phyloP scores from a whole-genome alignment of 257 asterid genomes.

The Solanum etuberosum region DNA sequence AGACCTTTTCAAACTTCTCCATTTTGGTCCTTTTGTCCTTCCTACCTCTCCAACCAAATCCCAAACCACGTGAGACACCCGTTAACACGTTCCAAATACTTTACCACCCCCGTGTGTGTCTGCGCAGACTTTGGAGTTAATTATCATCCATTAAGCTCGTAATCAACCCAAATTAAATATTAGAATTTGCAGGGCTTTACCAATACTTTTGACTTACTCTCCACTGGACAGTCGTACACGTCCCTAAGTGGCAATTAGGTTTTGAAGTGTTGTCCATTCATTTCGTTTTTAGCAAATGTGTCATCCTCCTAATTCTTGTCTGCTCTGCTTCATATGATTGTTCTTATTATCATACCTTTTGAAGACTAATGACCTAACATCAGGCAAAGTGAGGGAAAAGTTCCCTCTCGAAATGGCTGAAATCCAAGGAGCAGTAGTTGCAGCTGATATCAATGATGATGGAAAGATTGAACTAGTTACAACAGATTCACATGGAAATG shows the following conservation, averaged over 20 bases:
- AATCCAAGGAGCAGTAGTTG: conserved; percentile 94
- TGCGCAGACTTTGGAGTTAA: neutral
- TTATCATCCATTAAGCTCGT: neutral
- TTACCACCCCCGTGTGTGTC: neutral
- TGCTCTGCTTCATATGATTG: neutral
- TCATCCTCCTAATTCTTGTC: neutral
- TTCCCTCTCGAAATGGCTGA: conserved; percentile 99
- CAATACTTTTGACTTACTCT: neutral
- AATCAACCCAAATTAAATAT: neutral
- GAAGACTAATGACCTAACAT: conserved; percentile 2
- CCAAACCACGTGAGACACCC: neutral
- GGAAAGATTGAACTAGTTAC: conserved; percentile 94
- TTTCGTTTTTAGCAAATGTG: neutral
- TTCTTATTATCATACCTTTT: neutral
- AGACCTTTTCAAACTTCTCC: neutral
- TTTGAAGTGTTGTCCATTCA: neutral
- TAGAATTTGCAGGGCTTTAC: neutral
- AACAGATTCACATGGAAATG: conserved; percentile 90
- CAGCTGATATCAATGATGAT: conserved; percentile 96
- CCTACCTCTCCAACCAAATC: neutral
- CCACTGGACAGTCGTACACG: neutral
- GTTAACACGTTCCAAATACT: neutral
- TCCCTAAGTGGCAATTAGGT: neutral
- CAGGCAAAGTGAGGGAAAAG: conserved; percentile 84
- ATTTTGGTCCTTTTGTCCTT: neutral